Conservation (phyloP, 352 stramenopile genomes). For the Pythium sukuiense region DNA sequence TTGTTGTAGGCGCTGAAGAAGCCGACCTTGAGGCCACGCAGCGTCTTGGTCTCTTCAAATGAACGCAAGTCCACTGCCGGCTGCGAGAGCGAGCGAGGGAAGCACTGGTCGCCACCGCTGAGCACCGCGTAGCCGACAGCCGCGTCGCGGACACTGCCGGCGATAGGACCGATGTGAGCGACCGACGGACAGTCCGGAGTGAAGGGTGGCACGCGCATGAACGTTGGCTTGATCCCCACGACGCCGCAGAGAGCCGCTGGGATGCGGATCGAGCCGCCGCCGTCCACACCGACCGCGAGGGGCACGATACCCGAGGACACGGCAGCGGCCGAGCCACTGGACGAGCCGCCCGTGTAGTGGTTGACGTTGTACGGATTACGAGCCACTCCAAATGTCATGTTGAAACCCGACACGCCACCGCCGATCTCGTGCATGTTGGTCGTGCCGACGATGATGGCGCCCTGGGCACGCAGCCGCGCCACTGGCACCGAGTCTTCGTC, state of each 20-base stretch:
- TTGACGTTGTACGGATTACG: conserved; percentile 86
- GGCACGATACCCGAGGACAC: conserved; percentile 88
- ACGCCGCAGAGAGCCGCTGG: conserved; percentile 87
- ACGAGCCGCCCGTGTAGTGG: conserved; percentile 90
- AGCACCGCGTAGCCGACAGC: conserved; percentile 87
- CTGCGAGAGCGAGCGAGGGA: conserved; percentile 49
- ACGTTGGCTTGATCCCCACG: conserved; percentile 89
- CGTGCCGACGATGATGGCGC: conserved; percentile 87
- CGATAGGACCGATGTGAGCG: conserved; percentile 79
- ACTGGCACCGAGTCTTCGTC: conserved; percentile 55
- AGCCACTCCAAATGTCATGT: conserved; percentile 67
- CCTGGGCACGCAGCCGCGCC: conserved; percentile 55
- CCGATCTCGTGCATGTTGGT: conserved; percentile 92
- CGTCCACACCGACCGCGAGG: conserved; percentile 85
- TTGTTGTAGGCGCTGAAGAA: conserved; percentile 79
- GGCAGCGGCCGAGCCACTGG: conserved; percentile 84
- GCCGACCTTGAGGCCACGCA: conserved; percentile 72
- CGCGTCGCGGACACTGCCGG: conserved; percentile 71
- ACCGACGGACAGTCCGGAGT: conserved; percentile 60
- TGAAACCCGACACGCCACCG: conserved; percentile 71
- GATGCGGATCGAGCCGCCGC: conserved; percentile 89
- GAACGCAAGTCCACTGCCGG: conserved; percentile 46
- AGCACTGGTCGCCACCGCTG: conserved; percentile 50
- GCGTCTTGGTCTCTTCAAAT: conserved; percentile 58
- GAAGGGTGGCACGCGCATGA: conserved; percentile 67